Evolutionary conservation across 164 flowering plant species (phyloP).

Genomic region (Litsea cubeba): DNA sequence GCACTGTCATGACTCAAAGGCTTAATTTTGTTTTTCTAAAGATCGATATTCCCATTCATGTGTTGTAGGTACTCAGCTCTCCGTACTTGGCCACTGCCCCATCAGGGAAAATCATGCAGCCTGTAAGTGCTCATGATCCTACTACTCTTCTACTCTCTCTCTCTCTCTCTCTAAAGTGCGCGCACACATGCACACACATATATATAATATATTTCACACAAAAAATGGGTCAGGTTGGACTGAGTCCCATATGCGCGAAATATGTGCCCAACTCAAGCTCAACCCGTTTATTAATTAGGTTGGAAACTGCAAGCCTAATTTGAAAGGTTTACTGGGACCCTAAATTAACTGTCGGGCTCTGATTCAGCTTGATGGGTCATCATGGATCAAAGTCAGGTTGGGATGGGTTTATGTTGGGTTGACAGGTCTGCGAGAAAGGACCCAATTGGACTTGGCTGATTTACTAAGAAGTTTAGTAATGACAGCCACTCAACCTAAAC

Average conservation of each 20-base stretch:
- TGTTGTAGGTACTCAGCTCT: slow-evolving; percentile 74
- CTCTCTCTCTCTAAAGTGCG: no score
- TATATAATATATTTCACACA: not conserved
- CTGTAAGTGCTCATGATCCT: slow-evolving; percentile 34
- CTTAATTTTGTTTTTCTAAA: not conserved
- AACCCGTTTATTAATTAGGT: not conserved
- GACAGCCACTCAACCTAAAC: no score
- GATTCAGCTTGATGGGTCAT: no score
- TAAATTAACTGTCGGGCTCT: no score
- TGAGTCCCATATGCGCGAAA: not conserved
- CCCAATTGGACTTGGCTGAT: no score
- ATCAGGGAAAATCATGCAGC: slow-evolving; percentile 43
- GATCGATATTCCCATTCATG: slow-evolving; percentile 17
- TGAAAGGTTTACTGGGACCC: no score
- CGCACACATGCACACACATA: no score
- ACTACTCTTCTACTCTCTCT: slow-evolving; percentile 18
- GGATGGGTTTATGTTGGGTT: not conserved
- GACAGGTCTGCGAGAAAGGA: not conserved
- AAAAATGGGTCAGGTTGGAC: not conserved
- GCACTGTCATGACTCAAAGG: slow-evolving; percentile 6
- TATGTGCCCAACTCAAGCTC: not conserved
- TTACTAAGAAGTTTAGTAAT: no score
- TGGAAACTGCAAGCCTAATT: no score
- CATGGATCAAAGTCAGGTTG: no score
- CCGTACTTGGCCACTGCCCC: slow-evolving; percentile 69